Percentiles rank a stretch among this genome's conserved stretches.
These are phyloP conservation scores for Myriosclerotinia duriaeana DNA, from an alignment of 2,329 filamentous ascomycete species.

Conservation along the genomic window DNA sequence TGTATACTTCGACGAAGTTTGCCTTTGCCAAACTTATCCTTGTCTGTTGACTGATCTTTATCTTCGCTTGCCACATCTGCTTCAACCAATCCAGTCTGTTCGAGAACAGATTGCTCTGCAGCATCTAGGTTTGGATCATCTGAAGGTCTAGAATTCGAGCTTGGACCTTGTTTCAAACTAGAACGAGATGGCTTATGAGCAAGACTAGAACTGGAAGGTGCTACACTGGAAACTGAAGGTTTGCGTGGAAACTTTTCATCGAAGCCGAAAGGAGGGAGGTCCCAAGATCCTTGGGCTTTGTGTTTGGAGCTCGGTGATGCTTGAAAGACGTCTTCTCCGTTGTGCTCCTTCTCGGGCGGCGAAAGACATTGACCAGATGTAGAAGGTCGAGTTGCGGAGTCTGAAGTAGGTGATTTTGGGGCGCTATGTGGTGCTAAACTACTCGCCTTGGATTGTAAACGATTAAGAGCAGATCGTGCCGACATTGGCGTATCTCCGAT, in stretches of 20 bases:
- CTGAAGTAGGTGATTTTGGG: conserved; percentile 42
- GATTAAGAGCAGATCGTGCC: conserved; percentile 40
- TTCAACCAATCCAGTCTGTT: conserved; percentile 65
- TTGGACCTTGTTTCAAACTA: conserved; percentile 39
- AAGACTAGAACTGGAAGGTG: conserved; percentile 39
- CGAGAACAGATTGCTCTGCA: conserved; percentile 64
- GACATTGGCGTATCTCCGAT: conserved; percentile 29
- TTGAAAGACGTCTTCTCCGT: conserved; percentile 49
- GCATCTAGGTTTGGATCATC: conserved; percentile 50
- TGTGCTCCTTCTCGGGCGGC: conserved; percentile 43
- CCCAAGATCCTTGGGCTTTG: conserved; percentile 47
- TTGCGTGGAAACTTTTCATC: conserved; percentile 44
- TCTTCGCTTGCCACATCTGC: conserved; percentile 44
- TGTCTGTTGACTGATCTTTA: conserved; percentile 36
- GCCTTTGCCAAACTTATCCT: conserved; percentile 41
- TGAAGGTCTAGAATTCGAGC: conserved; percentile 33
- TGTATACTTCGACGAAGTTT: conserved; percentile 82
- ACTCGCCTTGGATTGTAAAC: conserved; percentile 43
- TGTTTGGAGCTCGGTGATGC: conserved; percentile 50
- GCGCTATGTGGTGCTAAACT: conserved; percentile 42
- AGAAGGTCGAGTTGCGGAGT: conserved; percentile 41
- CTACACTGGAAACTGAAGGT: conserved; percentile 47
- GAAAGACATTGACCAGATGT: conserved; percentile 36
- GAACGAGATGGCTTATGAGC: conserved; percentile 40
- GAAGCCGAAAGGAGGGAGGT: conserved; percentile 44